These are phyloP conservation scores for Cadophora sp. DNA, from an alignment of 2,329 filamentous ascomycete genomes.

Conservation along the genomic window DNA sequence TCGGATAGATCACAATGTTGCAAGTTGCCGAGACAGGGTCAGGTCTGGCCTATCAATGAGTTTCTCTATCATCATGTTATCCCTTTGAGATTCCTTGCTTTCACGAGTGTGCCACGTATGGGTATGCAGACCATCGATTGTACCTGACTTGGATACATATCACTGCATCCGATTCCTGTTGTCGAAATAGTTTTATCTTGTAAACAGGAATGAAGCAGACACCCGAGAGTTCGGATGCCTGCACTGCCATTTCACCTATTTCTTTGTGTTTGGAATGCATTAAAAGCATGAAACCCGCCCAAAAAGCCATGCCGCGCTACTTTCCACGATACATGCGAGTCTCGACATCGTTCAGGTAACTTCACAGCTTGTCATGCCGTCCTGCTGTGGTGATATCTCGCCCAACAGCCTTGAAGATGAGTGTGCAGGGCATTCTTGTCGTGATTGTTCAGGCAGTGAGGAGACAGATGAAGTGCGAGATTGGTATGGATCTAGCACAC, in stretches of 20 bases:
- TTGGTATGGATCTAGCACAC: background rate
- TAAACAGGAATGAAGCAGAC: background rate
- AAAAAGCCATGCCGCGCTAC: background rate
- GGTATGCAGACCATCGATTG: background rate
- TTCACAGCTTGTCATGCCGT: background rate
- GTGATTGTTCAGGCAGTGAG: background rate
- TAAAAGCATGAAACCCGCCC: background rate
- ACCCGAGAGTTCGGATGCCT: background rate
- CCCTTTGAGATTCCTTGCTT: background rate
- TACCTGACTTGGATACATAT: background rate
- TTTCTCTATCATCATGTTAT: background rate
- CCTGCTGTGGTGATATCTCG: background rate
- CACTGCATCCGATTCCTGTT: background rate
- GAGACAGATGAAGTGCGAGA: background rate
- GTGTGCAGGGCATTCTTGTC: background rate
- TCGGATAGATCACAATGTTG: slow-evolving; percentile 1
- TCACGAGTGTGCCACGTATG: background rate
- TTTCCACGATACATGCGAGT: background rate
- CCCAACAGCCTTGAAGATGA: background rate
- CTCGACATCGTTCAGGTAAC: background rate
- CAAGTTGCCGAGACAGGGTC: slow-evolving; percentile 5
- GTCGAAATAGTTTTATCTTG: background rate
- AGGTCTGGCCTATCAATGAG: background rate
- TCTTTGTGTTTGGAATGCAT: background rate
- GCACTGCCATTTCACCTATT: background rate